Conservation (phyloP, 2,329 filamentous ascomycete genomes). For the Aspergillus caelatus region DNA sequence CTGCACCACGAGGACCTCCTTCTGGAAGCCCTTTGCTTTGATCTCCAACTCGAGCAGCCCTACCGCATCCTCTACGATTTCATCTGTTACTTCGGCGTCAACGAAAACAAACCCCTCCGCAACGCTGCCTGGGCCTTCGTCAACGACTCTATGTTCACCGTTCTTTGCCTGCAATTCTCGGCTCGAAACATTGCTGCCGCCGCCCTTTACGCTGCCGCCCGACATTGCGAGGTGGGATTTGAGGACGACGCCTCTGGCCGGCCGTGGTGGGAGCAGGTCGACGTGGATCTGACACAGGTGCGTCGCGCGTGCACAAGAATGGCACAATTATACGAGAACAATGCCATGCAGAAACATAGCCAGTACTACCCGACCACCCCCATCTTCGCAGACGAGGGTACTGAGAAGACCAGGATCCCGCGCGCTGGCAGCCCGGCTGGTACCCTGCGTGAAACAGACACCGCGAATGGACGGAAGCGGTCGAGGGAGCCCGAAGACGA, state of each 20-base stretch:
- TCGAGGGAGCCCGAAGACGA: constrained; percentile 40
- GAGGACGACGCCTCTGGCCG: constrained; percentile 71
- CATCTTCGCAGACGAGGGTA: constrained; percentile 35
- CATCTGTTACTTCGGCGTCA: constrained; percentile 70
- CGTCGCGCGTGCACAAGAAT: constrained; percentile 75
- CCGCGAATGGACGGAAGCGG: constrained; percentile 42
- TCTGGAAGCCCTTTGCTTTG: constrained; percentile 89
- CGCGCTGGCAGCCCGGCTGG: constrained; percentile 32
- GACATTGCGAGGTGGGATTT: constrained; percentile 72
- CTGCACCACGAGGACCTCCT: constrained; percentile 89
- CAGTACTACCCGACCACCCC: constrained; percentile 46
- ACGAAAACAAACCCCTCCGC: constrained; percentile 78
- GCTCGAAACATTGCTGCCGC: constrained; percentile 81
- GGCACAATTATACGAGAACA: constrained; percentile 57
- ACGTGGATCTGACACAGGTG: constrained; percentile 71
- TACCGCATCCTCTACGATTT: constrained; percentile 83
- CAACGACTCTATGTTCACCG: constrained; percentile 85
- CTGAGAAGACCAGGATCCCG: constrained; percentile 41
- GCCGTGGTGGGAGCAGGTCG: constrained; percentile 85
- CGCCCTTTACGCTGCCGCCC: constrained; percentile 83
- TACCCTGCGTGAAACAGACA: constrained; percentile 15
- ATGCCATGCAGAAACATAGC: constrained; percentile 46
- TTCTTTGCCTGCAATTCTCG: constrained; percentile 78
- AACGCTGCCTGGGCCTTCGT: constrained; percentile 93
- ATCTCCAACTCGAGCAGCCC: constrained; percentile 85